Evolutionary conservation across 2,329 filamentous ascomycete species (phyloP).

Genomic region (Ophiocordyceps australis): DNA sequence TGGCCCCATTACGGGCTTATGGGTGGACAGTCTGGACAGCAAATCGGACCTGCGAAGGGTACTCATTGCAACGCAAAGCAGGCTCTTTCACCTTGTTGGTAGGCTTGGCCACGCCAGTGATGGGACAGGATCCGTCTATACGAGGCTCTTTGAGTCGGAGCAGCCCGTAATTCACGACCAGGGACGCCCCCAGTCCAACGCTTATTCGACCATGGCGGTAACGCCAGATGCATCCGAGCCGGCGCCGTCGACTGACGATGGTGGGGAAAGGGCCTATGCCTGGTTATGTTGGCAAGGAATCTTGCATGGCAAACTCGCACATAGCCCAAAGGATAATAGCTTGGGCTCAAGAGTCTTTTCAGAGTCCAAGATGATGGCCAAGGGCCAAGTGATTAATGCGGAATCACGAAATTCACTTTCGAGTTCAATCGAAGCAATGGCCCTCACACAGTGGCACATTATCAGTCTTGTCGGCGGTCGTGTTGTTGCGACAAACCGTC

Average conservation of each 20-base stretch:
- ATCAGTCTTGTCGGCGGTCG: constrained; percentile 66
- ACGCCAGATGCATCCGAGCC: constrained; percentile 54
- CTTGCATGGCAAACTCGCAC: constrained; percentile 65
- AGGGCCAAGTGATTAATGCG: constrained; percentile 51
- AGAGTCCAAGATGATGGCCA: constrained; percentile 60
- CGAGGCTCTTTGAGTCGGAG: constrained; percentile 75
- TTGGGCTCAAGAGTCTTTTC: constrained; percentile 60
- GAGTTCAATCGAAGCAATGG: constrained; percentile 62
- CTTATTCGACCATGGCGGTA: constrained; percentile 47
- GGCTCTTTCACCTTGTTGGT: constrained; percentile 66
- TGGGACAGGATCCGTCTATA: constrained; percentile 71
- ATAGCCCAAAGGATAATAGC: constrained; percentile 36
- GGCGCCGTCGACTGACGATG: constrained; percentile 35
- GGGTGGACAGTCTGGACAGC: constrained; percentile 57
- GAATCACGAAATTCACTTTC: constrained; percentile 47
- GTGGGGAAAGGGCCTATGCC: constrained; percentile 61
- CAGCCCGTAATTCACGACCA: constrained; percentile 61
- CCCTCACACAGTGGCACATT: constrained; percentile 87
- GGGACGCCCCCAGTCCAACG: constrained; percentile 33
- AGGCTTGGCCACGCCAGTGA: constrained; percentile 59
- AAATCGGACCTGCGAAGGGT: constrained; percentile 57
- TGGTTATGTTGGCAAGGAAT: constrained; percentile 84
- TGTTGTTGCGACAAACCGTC: constrained; percentile 68
- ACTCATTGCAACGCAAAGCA: constrained; percentile 60
- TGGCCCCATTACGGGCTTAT: constrained; percentile 69